phyloP scores from a whole-genome alignment of 345 rosid genomes.

The Aegle marmelos region DNA sequence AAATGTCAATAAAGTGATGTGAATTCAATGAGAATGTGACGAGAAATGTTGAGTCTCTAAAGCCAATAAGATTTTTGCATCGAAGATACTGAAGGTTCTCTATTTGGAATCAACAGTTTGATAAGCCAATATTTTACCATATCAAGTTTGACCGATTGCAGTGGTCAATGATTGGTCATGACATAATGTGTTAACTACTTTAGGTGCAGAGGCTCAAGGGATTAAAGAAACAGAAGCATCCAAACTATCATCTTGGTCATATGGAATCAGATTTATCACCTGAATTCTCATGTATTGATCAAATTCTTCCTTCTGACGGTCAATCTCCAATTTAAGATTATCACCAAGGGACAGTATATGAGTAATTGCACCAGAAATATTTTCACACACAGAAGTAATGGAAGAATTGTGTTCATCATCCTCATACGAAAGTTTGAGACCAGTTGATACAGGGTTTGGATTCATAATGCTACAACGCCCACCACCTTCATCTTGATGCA shows the following conservation, averaged over 20 bases:
- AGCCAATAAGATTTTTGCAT: neutral
- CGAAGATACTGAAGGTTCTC: neutral
- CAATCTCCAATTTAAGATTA: conserved; percentile 44
- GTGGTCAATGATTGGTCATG: neutral
- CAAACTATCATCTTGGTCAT: neutral
- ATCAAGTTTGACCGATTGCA: neutral
- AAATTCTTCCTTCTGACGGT: conserved; percentile 60
- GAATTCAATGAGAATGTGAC: neutral
- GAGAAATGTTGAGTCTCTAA: neutral
- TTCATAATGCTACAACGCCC: conserved; percentile 42
- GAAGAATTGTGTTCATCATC: conserved; percentile 77
- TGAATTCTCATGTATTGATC: conserved; percentile 53
- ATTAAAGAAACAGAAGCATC: neutral
- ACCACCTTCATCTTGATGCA: conserved; percentile 37
- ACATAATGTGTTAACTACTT: neutral
- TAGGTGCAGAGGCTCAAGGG: neutral
- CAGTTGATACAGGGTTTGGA: conserved; percentile 62
- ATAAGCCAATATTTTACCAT: neutral
- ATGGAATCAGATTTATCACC: conserved; percentile 33
- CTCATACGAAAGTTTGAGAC: conserved; percentile 59
- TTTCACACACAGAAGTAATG: conserved; percentile 51
- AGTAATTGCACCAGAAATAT: conserved; percentile 38
- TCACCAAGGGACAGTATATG: conserved; percentile 44
- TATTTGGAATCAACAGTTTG: neutral
- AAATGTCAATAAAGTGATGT: neutral